Evolutionary conservation across 768 basidiomycete species (phyloP).

Genomic region (Mycena amicta): DNA sequence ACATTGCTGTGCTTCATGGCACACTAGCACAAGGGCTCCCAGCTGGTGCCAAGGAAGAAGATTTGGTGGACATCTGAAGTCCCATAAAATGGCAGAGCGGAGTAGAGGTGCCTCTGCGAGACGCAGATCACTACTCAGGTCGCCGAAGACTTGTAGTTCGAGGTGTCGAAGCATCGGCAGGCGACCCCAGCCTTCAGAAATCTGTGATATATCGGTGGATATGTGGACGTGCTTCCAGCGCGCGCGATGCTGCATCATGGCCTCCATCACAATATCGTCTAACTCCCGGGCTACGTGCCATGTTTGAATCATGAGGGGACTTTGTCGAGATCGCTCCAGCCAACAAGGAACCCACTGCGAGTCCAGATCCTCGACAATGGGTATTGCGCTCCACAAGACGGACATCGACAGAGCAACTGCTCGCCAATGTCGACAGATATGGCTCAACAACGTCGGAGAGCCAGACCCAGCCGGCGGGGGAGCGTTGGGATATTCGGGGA

Average conservation of each 20-base stretch:
- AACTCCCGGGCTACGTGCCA: not conserved
- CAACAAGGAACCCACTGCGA: not conserved
- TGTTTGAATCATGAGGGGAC: not conserved
- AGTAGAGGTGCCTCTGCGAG: not conserved
- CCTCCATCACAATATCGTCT: not conserved
- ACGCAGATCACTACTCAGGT: not conserved
- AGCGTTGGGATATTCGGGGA: not conserved
- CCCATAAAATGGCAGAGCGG: not conserved
- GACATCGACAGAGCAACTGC: not conserved
- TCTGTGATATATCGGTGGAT: not conserved
- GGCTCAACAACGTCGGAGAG: not conserved
- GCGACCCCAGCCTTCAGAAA: not conserved
- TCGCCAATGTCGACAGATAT: not conserved
- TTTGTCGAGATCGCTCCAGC: not conserved
- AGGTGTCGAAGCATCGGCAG: not conserved
- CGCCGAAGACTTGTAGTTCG: not conserved
- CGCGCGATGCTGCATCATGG: not conserved
- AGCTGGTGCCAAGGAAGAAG: not conserved
- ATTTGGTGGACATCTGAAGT: not conserved
- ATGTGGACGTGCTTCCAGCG: not conserved
- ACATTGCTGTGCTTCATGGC: not conserved
- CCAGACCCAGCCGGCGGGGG: not conserved
- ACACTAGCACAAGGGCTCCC: not conserved
- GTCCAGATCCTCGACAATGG: not conserved
- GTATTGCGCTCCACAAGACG: not conserved